Evolutionary conservation across 768 basidiomycete species (phyloP).

Genomic region (Ramaria sp.): DNA sequence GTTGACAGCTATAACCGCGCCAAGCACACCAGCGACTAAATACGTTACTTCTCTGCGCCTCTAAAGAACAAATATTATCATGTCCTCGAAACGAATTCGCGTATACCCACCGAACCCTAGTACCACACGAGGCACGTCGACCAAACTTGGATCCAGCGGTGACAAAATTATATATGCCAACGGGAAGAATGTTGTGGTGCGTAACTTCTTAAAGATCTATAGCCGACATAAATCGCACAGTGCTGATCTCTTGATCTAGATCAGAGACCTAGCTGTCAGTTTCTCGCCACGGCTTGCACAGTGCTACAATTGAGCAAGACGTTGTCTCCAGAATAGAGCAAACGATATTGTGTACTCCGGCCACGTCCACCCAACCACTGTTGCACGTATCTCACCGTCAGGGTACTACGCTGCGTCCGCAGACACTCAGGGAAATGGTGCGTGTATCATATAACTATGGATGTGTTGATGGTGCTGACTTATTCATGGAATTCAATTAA

Average conservation of each 20-base stretch:
- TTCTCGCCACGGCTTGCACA: not conserved
- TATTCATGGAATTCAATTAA: not conserved
- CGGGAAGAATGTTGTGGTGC: conserved; percentile 75
- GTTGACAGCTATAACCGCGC: no score
- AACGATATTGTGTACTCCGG: conserved; percentile 59
- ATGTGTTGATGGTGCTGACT: not conserved
- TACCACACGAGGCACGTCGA: conserved; percentile 56
- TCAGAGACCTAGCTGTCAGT: conserved; percentile 73
- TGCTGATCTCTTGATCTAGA: conserved; percentile 30
- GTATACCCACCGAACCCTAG: conserved; percentile 61
- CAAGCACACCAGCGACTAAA: no score
- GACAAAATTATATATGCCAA: conserved; percentile 82
- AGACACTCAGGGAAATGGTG: conserved; percentile 73
- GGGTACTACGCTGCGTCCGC: conserved; percentile 95
- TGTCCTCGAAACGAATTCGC: conserved; percentile 2
- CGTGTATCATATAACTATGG: conserved; percentile 10
- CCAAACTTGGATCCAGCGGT: conserved; percentile 63
- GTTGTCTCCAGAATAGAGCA: conserved; percentile 45
- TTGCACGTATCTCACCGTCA: conserved; percentile 85
- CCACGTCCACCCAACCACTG: conserved; percentile 76
- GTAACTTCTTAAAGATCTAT: conserved; percentile 21
- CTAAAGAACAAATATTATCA: not conserved
- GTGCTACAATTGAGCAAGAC: conserved; percentile 5
- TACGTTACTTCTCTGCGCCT: no score
- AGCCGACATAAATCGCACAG: not conserved